phyloP scores from a whole-genome alignment of 495 filamentous ascomycete genomes.

The Penicillium cosmopolitanum region DNA sequence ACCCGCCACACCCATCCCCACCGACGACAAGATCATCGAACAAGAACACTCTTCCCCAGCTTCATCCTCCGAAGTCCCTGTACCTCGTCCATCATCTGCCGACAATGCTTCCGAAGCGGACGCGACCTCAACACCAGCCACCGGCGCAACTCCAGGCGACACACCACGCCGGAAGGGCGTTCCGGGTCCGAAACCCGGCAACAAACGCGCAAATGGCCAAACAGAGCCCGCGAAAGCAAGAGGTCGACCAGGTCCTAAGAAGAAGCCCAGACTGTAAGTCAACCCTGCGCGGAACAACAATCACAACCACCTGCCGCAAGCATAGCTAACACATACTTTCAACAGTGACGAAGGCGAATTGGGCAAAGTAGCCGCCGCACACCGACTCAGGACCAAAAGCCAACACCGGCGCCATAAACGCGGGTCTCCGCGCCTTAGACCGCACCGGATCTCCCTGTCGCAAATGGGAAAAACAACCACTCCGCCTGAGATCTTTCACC shows the following conservation, averaged over 20 bases:
- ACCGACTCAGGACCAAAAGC: constrained; percentile 96
- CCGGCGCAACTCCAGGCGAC: constrained; percentile 59
- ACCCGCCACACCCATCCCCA: constrained; percentile 27
- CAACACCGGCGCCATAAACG: constrained; percentile 97
- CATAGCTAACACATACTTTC: constrained; percentile 18
- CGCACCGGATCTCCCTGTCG: constrained; percentile 87
- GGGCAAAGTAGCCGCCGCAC: constrained; percentile 49
- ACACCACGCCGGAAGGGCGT: constrained; percentile 57
- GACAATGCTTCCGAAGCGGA: constrained; percentile 60
- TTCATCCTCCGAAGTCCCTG: constrained; percentile 53
- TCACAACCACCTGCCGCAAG: too few relatives aligned
- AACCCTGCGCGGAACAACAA: too few relatives aligned
- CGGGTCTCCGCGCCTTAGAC: constrained; percentile 90
- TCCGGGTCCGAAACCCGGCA: constrained; percentile 58
- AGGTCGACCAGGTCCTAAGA: constrained; percentile 93
- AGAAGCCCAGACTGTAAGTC: constrained; percentile 83
- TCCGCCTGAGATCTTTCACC: constrained; percentile 91
- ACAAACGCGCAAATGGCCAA: constrained; percentile 63
- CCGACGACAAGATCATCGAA: constrained; percentile 42
- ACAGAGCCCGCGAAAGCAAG: constrained; percentile 67
- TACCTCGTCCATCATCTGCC: constrained; percentile 54
- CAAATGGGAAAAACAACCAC: constrained; percentile 81
- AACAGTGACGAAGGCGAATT: constrained; percentile 66
- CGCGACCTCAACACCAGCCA: constrained; percentile 54
- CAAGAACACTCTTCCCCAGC: constrained; percentile 47